Evolutionary conservation across 495 filamentous ascomycete genomes (phyloP).

Genomic region (Hypoxylon trugodes): DNA sequence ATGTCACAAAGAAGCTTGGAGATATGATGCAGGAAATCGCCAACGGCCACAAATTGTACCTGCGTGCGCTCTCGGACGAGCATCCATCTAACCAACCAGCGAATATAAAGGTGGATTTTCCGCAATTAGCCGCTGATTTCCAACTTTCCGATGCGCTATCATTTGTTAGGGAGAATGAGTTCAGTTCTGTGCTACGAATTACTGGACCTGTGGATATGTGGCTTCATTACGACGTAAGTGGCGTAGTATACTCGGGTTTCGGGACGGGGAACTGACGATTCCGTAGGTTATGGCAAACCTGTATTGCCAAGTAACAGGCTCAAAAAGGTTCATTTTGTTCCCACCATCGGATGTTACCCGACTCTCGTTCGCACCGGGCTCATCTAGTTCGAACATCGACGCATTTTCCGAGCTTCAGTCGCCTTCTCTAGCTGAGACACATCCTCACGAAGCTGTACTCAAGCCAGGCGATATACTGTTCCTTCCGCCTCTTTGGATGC

Average conservation of each 20-base stretch:
- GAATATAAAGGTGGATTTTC: slow-evolving; percentile 73
- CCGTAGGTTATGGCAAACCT: slow-evolving; percentile 85
- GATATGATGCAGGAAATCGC: slow-evolving; percentile 71
- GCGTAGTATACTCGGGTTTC: background rate
- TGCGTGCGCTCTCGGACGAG: slow-evolving; percentile 74
- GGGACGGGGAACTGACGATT: slow-evolving; percentile 18
- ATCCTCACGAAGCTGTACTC: slow-evolving; percentile 72
- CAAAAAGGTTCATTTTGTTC: slow-evolving; percentile 77
- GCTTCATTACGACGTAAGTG: slow-evolving; percentile 86
- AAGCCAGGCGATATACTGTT: slow-evolving; percentile 78
- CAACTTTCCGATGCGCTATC: slow-evolving; percentile 69
- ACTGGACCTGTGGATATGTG: slow-evolving; percentile 88
- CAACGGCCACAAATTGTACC: slow-evolving; percentile 71
- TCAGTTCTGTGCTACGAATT: slow-evolving; percentile 82
- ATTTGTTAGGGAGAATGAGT: slow-evolving; percentile 66
- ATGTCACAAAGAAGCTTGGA: slow-evolving; percentile 71
- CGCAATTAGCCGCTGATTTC: slow-evolving; percentile 74
- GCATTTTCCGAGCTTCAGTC: slow-evolving; percentile 63
- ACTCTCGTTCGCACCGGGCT: slow-evolving; percentile 75
- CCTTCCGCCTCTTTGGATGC: slow-evolving; percentile 83
- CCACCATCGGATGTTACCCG: slow-evolving; percentile 77
- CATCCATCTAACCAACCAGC: slow-evolving; percentile 75
- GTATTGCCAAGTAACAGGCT: slow-evolving; percentile 79
- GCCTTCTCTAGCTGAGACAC: slow-evolving; percentile 60
- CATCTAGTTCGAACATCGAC: slow-evolving; percentile 78